A percentile compares a stretch with the other conserved stretches of the same genome.
Conservation (phyloP, 257 asterid species). For the Mentha longifolia region DNA sequence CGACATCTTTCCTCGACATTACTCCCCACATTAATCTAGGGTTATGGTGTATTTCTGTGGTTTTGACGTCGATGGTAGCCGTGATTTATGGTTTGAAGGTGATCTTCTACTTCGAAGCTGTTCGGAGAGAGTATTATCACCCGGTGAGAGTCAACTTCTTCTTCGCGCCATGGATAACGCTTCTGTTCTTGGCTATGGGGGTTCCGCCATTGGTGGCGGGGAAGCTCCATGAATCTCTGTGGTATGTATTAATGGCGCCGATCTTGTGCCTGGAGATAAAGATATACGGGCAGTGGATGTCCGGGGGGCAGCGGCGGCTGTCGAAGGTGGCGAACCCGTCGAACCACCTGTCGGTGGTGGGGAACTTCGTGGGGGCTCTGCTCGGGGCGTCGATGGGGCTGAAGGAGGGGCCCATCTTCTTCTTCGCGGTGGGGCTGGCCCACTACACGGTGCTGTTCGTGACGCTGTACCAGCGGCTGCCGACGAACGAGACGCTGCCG, state of each 20-base stretch:
- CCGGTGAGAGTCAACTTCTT: constrained; percentile 92
- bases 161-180: constrained; percentile 86
- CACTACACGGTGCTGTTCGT: constrained; percentile 83
- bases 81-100: constrained; percentile 58
- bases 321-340: constrained; percentile 95
- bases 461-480: constrained; percentile 90
- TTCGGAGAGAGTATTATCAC: constrained; percentile 91
- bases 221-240: constrained; percentile 45
- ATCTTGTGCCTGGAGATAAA: constrained; percentile 69
- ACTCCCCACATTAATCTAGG: constrained; percentile 54
- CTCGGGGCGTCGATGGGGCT: constrained; percentile 91
- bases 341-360: constrained; percentile 75
- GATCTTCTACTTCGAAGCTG: constrained; percentile 88
- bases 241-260: constrained; percentile 88
- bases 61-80: constrained; percentile 47
- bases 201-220: constrained; percentile 56
- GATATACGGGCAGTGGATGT: constrained; percentile 97
- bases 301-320: constrained; percentile 84
- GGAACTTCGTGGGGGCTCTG: constrained; percentile 89
- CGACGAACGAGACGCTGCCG: constrained; percentile 87
- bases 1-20: constrained; percentile 64
- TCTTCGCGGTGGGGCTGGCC: constrained; percentile 92
- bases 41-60: constrained; percentile 68
- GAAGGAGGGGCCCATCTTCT: constrained; percentile 84
- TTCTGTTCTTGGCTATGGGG: constrained; percentile 69